phyloP scores from a whole-genome alignment of 2,329 filamentous ascomycete genomes.

The Hypoxylon sp. region DNA sequence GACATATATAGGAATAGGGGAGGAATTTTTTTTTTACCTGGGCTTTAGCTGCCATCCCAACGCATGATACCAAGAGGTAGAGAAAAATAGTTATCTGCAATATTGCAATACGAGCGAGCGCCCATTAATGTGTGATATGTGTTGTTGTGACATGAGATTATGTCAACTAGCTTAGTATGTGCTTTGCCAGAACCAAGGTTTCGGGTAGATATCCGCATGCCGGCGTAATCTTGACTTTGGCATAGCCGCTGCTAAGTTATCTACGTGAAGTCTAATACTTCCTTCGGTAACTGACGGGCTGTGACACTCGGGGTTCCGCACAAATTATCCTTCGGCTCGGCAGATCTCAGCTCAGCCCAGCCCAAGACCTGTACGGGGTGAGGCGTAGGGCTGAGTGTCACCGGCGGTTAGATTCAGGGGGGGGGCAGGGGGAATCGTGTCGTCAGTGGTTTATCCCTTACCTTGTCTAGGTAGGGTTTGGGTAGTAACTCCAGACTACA shows the following conservation, averaged over 20 bases:
- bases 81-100: conserved; percentile 23
- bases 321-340: too few relatives aligned
- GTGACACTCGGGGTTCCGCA: too few relatives aligned
- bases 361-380: too few relatives aligned
- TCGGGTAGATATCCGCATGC: too few relatives aligned
- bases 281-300: too few relatives aligned
- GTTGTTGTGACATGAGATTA: not conserved
- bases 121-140: not conserved
- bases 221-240: not conserved
- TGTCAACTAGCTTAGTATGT: too few relatives aligned
- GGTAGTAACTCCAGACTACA: too few relatives aligned
- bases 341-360: not conserved
- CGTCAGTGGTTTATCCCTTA: too few relatives aligned
- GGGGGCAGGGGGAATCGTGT: not conserved
- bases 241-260: not conserved
- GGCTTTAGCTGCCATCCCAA: conserved; percentile 23
- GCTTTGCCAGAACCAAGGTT: too few relatives aligned
- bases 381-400: not conserved
- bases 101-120: conserved; percentile 16
- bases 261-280: not conserved
- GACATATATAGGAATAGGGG: conserved; percentile 32
- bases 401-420: too few relatives aligned
- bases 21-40: conserved; percentile 27
- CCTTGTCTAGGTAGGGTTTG: too few relatives aligned
- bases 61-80: conserved; percentile 34